These are phyloP conservation scores for Cetradonia linearis DNA, from an alignment of 495 filamentous ascomycete genomes.

Conservation along the genomic window DNA sequence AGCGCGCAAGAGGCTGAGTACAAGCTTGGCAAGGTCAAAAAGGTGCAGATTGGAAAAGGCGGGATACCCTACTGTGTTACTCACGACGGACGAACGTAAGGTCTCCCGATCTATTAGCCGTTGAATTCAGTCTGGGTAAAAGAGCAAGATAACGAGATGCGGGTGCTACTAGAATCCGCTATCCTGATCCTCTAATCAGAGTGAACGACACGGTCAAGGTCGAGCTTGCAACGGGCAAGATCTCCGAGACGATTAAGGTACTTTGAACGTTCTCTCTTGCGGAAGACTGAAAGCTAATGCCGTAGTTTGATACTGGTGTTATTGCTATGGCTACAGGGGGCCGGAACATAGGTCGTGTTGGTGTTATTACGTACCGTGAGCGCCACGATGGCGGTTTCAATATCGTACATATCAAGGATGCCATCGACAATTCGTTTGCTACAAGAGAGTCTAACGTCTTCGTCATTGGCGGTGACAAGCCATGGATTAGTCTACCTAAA, in stretches of 20 bases:
- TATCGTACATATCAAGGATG: conserved; percentile 99
- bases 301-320: conserved; percentile 92
- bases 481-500: conserved; percentile 97
- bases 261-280: too few relatives aligned
- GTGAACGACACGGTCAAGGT: conserved; percentile 99
- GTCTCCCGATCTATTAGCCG: conserved; percentile 89
- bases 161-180: conserved; percentile 75
- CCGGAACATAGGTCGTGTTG: conserved; percentile 99
- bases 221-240: conserved; percentile 91
- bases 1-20: conserved; percentile 94
- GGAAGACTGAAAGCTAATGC: too few relatives aligned
- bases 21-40: conserved; percentile 99
- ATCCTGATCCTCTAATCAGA: conserved; percentile 94
- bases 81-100: conserved; percentile 99
- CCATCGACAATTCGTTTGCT: conserved; percentile 97
- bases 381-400: conserved; percentile 99
- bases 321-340: conserved; percentile 97
- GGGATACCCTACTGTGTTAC: conserved; percentile 99
- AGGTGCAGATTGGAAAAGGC: conserved; percentile 95
- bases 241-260: conserved; percentile 88
- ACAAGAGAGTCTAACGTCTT: conserved; percentile 98
- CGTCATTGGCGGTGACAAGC: conserved; percentile 94
- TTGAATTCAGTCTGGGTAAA: conserved; percentile 96
- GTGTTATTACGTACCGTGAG: conserved; percentile 99
- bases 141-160: conserved; percentile 23